These are phyloP conservation scores for Penicillium chermesinum DNA, from an alignment of 495 filamentous ascomycete genomes.

Conservation along the genomic window DNA sequence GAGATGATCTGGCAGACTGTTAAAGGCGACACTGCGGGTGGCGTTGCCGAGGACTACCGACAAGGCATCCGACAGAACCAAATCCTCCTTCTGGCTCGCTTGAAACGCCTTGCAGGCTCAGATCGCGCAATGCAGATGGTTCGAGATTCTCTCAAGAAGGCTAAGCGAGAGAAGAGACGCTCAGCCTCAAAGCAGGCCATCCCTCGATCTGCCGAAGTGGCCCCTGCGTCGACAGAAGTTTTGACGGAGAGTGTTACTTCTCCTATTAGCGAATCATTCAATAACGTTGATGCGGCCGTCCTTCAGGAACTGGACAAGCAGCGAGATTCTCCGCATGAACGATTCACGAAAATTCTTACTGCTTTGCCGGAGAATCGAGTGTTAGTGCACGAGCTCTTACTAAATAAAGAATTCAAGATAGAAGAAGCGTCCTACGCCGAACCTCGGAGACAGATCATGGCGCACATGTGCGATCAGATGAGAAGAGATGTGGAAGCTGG, in stretches of 20 bases:
- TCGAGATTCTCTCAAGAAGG: slow-evolving; percentile 73
- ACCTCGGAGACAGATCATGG: slow-evolving; percentile 47
- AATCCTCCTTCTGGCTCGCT: slow-evolving; percentile 76
- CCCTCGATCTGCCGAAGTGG: slow-evolving; percentile 41
- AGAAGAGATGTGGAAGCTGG: slow-evolving; percentile 65
- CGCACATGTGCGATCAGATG: slow-evolving; percentile 73
- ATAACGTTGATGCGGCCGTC: slow-evolving; percentile 34
- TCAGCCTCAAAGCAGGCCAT: slow-evolving; percentile 56
- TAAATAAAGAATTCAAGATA: slow-evolving; percentile 77
- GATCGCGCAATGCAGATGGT: slow-evolving; percentile 80
- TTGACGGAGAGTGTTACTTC: slow-evolving; percentile 41
- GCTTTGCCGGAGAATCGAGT: slow-evolving; percentile 78
- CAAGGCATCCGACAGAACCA: slow-evolving; percentile 94
- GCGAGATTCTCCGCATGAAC: slow-evolving; percentile 37
- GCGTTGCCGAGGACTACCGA: slow-evolving; percentile 81
- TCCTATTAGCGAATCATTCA: slow-evolving; percentile 44
- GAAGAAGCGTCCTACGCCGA: slow-evolving; percentile 48
- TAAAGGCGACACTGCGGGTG: slow-evolving; percentile 81
- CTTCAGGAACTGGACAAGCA: slow-evolving; percentile 36
- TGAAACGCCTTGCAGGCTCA: slow-evolving; percentile 82
- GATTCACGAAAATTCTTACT: slow-evolving; percentile 51
- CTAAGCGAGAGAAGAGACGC: slow-evolving; percentile 60
- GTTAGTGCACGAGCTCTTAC: slow-evolving; percentile 84
- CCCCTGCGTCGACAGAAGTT: slow-evolving; percentile 28
- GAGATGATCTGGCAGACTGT: slow-evolving; percentile 96